phyloP scores from a whole-genome alignment of 345 rosid genomes.

The Bretschneidera sinensis region DNA sequence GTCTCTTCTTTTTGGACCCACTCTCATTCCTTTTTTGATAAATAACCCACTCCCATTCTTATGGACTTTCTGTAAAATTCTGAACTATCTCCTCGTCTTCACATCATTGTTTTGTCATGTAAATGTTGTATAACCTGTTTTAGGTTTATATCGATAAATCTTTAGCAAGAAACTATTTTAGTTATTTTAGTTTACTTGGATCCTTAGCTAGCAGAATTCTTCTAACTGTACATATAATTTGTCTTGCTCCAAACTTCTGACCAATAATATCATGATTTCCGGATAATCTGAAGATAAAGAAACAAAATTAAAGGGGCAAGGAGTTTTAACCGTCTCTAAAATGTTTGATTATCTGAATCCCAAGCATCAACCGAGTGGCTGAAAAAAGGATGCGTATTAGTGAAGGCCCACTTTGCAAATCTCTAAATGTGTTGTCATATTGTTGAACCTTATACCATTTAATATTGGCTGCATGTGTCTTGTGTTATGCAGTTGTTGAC shows the following conservation, averaged over 20 bases:
- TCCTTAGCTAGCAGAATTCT: neutral
- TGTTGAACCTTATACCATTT: neutral
- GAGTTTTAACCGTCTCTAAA: neutral
- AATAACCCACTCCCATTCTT: slow-evolving; percentile 1
- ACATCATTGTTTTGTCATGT: too few species aligned
- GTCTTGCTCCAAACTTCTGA: neutral
- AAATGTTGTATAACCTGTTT: too few species aligned
- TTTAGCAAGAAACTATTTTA: neutral
- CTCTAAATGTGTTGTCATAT: neutral
- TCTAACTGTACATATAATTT: too few species aligned
- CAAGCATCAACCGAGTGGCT: neutral
- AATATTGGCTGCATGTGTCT: neutral
- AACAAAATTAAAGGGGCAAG: neutral
- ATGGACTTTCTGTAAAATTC: neutral
- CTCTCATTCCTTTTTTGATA: too few species aligned
- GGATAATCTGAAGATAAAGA: neutral
- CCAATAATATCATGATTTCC: neutral
- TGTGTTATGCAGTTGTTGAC: slow-evolving; percentile 71
- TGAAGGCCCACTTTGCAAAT: neutral
- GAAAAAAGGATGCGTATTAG: neutral
- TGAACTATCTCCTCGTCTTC: too few species aligned
- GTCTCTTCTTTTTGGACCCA: neutral
- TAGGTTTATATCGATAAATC: neutral
- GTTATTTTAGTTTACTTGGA: neutral
- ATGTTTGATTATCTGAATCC: too few species aligned